These are phyloP conservation scores for Talaromyces nanjingensis DNA, from an alignment of 495 filamentous ascomycete species.

Conservation along the genomic window DNA sequence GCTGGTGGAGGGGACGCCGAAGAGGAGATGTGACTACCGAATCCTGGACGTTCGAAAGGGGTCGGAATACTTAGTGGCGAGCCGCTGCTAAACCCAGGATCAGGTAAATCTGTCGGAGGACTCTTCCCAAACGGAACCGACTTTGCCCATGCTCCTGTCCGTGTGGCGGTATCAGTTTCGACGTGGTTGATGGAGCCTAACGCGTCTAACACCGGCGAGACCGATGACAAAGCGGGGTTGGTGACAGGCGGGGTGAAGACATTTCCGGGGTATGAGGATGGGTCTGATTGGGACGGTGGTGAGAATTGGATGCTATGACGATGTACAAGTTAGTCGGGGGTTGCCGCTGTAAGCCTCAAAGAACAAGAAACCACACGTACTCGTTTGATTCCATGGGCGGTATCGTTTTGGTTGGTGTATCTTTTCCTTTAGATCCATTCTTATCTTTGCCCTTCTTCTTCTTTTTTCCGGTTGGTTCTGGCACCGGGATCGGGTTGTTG, in stretches of 20 bases:
- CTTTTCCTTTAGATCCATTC: conserved; percentile 30
- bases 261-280: conserved; percentile 30
- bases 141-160: conserved; percentile 43
- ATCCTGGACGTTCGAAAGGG: conserved; percentile 35
- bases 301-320: conserved; percentile 22
- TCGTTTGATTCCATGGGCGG: conserved; percentile 27
- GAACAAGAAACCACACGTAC: conserved; percentile 23
- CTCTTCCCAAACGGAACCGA: conserved; percentile 44
- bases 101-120: conserved; percentile 36
- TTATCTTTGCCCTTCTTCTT: conserved; percentile 37
- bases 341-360: not conserved
- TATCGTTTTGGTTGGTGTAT: conserved; percentile 31
- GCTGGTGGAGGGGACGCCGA: conserved; percentile 40
- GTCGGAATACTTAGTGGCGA: conserved; percentile 37
- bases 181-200: conserved; percentile 26
- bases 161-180: conserved; percentile 28
- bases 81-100: conserved; percentile 34
- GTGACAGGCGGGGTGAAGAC: conserved; percentile 19
- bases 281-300: conserved; percentile 25
- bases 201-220: conserved; percentile 38
- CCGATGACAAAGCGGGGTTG: conserved; percentile 32
- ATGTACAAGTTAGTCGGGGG: conserved; percentile 1
- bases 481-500: conserved; percentile 20
- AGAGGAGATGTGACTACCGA: conserved; percentile 35
- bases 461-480: conserved; percentile 36